A percentile compares a stretch with the other conserved stretches of the same genome.
Evolutionary conservation across 441 rosid genomes (phyloP).

Genomic region (Adansonia madagascariensis): DNA sequence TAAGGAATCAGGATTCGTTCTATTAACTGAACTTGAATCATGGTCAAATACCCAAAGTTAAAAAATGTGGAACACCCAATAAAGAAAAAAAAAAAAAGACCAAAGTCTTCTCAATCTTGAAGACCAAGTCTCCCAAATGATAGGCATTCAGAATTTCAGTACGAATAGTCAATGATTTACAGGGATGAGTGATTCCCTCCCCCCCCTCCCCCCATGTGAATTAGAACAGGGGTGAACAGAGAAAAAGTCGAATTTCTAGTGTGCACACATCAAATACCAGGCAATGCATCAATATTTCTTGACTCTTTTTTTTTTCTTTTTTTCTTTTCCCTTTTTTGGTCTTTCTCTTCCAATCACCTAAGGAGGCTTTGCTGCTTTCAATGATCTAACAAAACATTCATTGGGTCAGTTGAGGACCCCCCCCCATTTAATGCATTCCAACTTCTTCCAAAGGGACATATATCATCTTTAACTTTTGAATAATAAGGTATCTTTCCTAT

Average conservation of each 20-base stretch:
- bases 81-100: not conserved
- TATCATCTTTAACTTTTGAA: not conserved
- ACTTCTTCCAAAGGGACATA: not conserved
- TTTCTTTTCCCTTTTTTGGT: not conserved
- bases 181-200: not conserved
- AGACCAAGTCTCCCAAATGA: slow-evolving; percentile 3
- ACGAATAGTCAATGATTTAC: not conserved
- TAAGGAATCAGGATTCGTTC: not conserved
- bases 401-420: slow-evolving; percentile 16
- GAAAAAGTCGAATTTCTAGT: slow-evolving; percentile 23
- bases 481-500: not conserved
- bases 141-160: not conserved
- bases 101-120: not conserved
- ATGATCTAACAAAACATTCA: not conserved
- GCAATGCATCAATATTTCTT: slow-evolving; percentile 7
- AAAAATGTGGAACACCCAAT: not conserved
- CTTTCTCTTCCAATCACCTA: not conserved
- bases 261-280: slow-evolving; percentile 31
- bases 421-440: slow-evolving; percentile 25
- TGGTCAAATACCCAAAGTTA: not conserved
- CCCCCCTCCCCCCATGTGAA: not conserved
- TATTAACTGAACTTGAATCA: not conserved
- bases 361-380: slow-evolving; percentile 12
- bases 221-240: not conserved
- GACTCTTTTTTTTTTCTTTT: no score